Base-by-base conservation (phyloP, 164 flowering plant genomes). In the Aristolochia fimbriata region DNA sequence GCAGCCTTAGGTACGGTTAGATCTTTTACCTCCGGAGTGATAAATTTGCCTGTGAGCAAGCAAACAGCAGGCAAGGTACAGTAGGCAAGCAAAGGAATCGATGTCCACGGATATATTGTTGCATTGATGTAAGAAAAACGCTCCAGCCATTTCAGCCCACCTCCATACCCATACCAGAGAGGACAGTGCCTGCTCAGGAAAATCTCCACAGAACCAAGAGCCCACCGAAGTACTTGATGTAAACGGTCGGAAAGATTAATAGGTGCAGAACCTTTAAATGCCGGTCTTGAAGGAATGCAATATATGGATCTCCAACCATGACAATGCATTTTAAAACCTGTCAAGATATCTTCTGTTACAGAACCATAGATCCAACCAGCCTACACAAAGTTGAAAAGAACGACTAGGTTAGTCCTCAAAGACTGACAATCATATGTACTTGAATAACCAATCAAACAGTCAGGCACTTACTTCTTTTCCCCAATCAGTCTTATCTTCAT, bases 401-500 rank as follows among this genome's bases (percentile, higher is more conserved):
- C 16, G 30, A 31, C 21, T 24, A 48, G 49, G 15, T 27, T 9
- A 13, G 57, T 23, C 14, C 45, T 46, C 16, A 19, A 20, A 33
- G 9, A 45, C 16, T 19, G 22, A 4, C 43, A 22, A 31, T 53
- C 24, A 21, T 6, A 54, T 41, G 9, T 37, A 43, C 43, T 7
- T 19, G 9, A 49, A 5, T 9, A 33, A 20, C 27, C n/a, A 27
- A 24, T 15, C 41, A 12, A 10, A 23, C 45, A 15, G 43, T 37
- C 43, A 7, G 43, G 9, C 47, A 16, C 19, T 72, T 75, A 83
- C 88, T 81, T 84, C 89, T 66, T 80, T 84, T 57, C 89, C 91
- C 93, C 93, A 86, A 45, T 86, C 93, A 25, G 89, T 80, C 69
- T 79, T 84, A 54, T 84, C 86, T 68, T 84, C 93, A 62, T 82